phyloP scores from a whole-genome alignment of 371 early-diverging fungal genomes.

The Mortierella sp. region DNA sequence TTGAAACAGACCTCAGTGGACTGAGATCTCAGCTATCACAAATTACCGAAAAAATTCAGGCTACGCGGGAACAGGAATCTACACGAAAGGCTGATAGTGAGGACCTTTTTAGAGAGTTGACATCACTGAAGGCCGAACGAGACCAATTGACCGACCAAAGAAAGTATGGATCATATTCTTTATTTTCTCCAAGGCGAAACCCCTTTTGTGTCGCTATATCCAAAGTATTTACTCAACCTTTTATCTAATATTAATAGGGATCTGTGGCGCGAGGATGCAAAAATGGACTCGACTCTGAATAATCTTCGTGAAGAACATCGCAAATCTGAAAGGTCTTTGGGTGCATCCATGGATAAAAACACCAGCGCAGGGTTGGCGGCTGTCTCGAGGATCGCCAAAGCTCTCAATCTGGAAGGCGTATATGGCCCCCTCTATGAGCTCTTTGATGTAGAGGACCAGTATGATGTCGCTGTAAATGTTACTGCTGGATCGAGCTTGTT shows the following conservation, averaged over 20 bases:
- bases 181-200: not conserved
- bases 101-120: constrained; percentile 51
- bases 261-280: constrained; percentile 94
- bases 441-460: constrained; percentile 88
- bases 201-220: not conserved
- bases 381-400: constrained; percentile 74
- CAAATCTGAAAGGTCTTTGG: constrained; percentile 79
- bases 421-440: constrained; percentile 95
- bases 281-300: constrained; percentile 75
- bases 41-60: constrained; percentile 57
- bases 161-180: constrained; percentile 63
- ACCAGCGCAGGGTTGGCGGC: constrained; percentile 82
- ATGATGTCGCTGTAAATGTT: constrained; percentile 91
- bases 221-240: not conserved
- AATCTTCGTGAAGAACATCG: constrained; percentile 81
- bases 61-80: constrained; percentile 60
- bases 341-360: constrained; percentile 84
- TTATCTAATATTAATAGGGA: constrained; percentile 41
- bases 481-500: constrained; percentile 93
- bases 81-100: constrained; percentile 57
- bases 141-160: constrained; percentile 79
- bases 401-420: constrained; percentile 78
- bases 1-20: constrained; percentile 11
- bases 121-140: constrained; percentile 60
- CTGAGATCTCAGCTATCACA: constrained; percentile 34